Evolutionary conservation across 305 asterid genomes (phyloP), one percentile per base, ranked within the genome.

Genomic region (Fraxinus latifolia): DNA sequence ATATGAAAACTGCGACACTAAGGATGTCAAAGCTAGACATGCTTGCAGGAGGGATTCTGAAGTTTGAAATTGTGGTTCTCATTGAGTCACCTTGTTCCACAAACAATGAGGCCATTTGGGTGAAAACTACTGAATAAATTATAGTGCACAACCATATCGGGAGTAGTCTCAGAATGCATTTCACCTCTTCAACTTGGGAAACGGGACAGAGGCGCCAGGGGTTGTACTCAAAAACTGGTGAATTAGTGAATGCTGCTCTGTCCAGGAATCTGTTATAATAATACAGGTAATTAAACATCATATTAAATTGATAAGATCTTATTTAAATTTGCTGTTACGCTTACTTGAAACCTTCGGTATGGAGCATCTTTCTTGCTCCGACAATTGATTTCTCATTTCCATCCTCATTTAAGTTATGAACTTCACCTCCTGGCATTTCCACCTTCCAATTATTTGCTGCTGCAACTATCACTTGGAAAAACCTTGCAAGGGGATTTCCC

Each of bases 91-190:
- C 93, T 87, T 90, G 93, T 82, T 90, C 93, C 5, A 90, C 93
- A 32, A 90, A 90, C 37, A 90, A 83, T 1, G 93, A 90, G 34
- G 90, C 93, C 93, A 90, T 90, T 79, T 90, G 93, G 17, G 93
- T 90, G 77, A 85, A 90, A 33, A 90, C 93, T 15, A 90, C 93
- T 8, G 93, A 90, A 77, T 90, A 90, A 23, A 90, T 81, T 67
- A 90, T 88, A n/a, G 93, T 90, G 85, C 93, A 90, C 32, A 90
- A 86, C 93, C 93, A 90, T 15, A 90, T 90, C 3, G 93, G 93
- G 32, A 90, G 84, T 5, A 90, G 81, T 79, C 91, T 87, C 3
- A 88, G 79, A 67, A 90, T 84, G 86, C 89, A 87, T 68, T 90
- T 90, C 31, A 88, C 93, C 60, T 90, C 93, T 80, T 89, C 92